Base-by-base conservation (phyloP, 495 filamentous ascomycete species). In the Penicillium egyptiacum region DNA sequence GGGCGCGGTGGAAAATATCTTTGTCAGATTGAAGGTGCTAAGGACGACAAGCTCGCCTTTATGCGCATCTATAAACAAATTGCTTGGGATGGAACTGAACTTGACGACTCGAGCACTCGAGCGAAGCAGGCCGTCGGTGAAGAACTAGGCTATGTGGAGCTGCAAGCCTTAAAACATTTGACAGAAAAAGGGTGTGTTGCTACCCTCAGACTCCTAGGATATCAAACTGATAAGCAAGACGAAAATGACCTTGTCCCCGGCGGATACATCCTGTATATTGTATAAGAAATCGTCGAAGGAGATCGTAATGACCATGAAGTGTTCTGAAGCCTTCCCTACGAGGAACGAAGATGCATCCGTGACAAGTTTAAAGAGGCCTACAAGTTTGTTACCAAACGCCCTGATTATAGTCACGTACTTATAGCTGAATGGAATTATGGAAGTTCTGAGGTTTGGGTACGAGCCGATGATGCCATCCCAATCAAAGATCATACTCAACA, bases 401-500 rank as follows among this genome's bases (percentile, higher is more conserved):
- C n/a, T 30, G 19, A 20, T 33, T 49, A 17, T 50, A 5, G 19
- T 26, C 16, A 49, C 14, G 1, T 19, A 50, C 30, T 50, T 33
- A 19, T 12, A 16, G 47, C 47, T 50, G 11, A 50, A 17, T 35
- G 9, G 11, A 50, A 22, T 35, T 50, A 33, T 28, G 8, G 28
- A 50, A 33, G 28, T 33, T 50, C 7, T 50, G 17, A 50, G 9
- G 5, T 33, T 20, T 50, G 47, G 47, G n/a, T 50, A 50, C 28
- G 4, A 35, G 28, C 47, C 26, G 28, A 8, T 19, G n/a, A 11
- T 20, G 23, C 5, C 47, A 9, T 11, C 47, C 26, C 0, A 28
- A 6, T 33, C 47, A 50, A 50, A 50, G 47, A 35, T 50, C 47
- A 50, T 50, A 50, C 26, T 50, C 26, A n/a, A 50, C 28, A 50